Conservation (phyloP, 2,329 filamentous ascomycete genomes). For the Chaetoscypha palmicola region DNA sequence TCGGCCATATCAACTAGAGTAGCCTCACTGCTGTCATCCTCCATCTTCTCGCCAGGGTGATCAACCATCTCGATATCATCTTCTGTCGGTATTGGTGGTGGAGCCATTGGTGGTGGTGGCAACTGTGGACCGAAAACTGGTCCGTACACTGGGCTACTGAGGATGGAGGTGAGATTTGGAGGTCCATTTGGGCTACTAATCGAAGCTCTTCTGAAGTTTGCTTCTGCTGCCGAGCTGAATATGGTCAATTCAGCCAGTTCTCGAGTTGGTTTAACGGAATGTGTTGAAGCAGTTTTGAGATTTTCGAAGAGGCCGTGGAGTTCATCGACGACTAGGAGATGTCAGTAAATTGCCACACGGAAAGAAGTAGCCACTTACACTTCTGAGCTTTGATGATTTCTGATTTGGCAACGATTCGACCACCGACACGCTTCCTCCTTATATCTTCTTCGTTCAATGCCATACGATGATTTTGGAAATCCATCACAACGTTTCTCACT, state of each 20-base stretch:
- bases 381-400: constrained; percentile 58
- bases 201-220: constrained; percentile 41
- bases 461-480: constrained; percentile 66
- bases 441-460: constrained; percentile 58
- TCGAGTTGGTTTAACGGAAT: constrained; percentile 63
- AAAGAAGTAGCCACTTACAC: constrained; percentile 50
- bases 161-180: constrained; percentile 20
- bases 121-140: constrained; percentile 24
- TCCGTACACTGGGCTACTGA: constrained; percentile 23
- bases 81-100: constrained; percentile 12
- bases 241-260: constrained; percentile 76
- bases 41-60: constrained; percentile 19
- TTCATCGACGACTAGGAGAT: constrained; percentile 60
- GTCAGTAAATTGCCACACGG: constrained; percentile 15
- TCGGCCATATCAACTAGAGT: constrained; percentile 34
- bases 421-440: constrained; percentile 65
- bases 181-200: constrained; percentile 33
- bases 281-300: constrained; percentile 56
- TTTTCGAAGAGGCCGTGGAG: constrained; percentile 63
- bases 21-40: constrained; percentile 32
- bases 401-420: constrained; percentile 53
- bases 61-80: constrained; percentile 32
- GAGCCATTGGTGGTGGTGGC: constrained; percentile 9
- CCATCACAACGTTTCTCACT: constrained; percentile 71
- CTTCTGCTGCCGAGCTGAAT: constrained; percentile 50